Evolutionary conservation across 2,329 filamentous ascomycete species (phyloP).

Genomic region (Orbilia quercus): DNA sequence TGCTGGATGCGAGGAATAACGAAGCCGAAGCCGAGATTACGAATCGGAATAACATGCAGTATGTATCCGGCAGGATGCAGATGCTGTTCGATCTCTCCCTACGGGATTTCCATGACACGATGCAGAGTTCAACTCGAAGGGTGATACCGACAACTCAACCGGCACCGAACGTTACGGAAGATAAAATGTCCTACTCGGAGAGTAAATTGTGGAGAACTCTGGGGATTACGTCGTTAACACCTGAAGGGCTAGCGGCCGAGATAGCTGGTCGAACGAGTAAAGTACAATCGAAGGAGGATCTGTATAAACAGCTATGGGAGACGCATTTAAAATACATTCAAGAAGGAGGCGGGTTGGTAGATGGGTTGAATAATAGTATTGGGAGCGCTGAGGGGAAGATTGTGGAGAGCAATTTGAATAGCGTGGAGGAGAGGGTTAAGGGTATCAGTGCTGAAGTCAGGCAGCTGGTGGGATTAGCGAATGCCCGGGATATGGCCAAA

Average conservation of each 20-base stretch:
- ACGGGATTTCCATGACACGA: constrained; percentile 49
- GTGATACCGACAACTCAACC: neutral
- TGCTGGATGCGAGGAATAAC: constrained; percentile 46
- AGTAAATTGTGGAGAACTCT: constrained; percentile 45
- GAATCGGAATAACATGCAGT: constrained; percentile 52
- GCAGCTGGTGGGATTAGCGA: constrained; percentile 39
- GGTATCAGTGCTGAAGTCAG: constrained; percentile 44
- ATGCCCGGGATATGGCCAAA: constrained; percentile 26
- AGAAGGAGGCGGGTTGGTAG: constrained; percentile 37
- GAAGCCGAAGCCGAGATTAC: constrained; percentile 46
- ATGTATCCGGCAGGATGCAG: constrained; percentile 54
- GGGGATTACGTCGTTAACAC: constrained; percentile 34
- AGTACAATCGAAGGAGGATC: constrained; percentile 35
- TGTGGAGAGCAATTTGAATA: constrained; percentile 9
- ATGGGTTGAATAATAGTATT: constrained; percentile 29
- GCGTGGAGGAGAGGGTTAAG: constrained; percentile 45
- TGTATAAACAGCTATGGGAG: constrained; percentile 50
- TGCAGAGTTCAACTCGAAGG: constrained; percentile 14
- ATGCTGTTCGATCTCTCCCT: constrained; percentile 48
- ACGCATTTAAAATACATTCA: constrained; percentile 47
- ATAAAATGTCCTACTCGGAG: constrained; percentile 36
- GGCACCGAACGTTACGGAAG: constrained; percentile 19
- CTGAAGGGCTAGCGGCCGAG: constrained; percentile 24
- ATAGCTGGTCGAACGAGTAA: constrained; percentile 26
- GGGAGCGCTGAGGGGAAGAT: constrained; percentile 15